Evolutionary conservation across 495 filamentous ascomycete species (phyloP).

Genomic region (Penicillium bialowiezense): DNA sequence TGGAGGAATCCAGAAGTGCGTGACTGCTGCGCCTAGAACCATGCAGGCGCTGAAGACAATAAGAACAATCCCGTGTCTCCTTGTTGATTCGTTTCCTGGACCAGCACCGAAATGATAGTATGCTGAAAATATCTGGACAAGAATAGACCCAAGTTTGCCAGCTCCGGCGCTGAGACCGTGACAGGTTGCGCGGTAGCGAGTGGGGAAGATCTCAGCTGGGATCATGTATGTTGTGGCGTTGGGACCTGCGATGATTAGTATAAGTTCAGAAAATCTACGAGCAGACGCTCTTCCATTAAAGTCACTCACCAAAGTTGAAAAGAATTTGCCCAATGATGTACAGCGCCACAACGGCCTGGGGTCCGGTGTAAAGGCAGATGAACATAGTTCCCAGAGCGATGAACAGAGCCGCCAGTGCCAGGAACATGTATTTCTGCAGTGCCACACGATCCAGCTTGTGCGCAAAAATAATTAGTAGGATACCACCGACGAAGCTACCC

Average conservation of each 20-base stretch:
- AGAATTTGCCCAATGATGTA: slow-evolving; percentile 59
- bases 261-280: neutral
- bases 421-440: slow-evolving; percentile 48
- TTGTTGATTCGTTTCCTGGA: slow-evolving; percentile 28
- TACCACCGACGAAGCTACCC: slow-evolving; percentile 45
- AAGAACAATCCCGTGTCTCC: slow-evolving; percentile 42
- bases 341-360: slow-evolving; percentile 49
- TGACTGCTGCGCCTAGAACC: slow-evolving; percentile 43
- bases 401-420: slow-evolving; percentile 45
- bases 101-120: slow-evolving; percentile 41
- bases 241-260: slow-evolving; percentile 35
- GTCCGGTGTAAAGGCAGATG: slow-evolving; percentile 32
- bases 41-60: slow-evolving; percentile 47
- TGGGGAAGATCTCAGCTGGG: slow-evolving; percentile 60
- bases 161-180: slow-evolving; percentile 54
- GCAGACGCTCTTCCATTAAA: neutral
- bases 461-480: slow-evolving; percentile 42
- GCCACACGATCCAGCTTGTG: slow-evolving; percentile 46
- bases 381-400: slow-evolving; percentile 50
- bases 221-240: slow-evolving; percentile 63
- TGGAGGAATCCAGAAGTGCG: slow-evolving; percentile 45
- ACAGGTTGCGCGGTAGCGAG: slow-evolving; percentile 55
- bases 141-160: slow-evolving; percentile 58
- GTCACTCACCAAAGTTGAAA: slow-evolving; percentile 57
- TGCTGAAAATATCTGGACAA: slow-evolving; percentile 51